Conservation (phyloP, 192 early-diverging fungal genomes). For the Coemansia interrupta region DNA sequence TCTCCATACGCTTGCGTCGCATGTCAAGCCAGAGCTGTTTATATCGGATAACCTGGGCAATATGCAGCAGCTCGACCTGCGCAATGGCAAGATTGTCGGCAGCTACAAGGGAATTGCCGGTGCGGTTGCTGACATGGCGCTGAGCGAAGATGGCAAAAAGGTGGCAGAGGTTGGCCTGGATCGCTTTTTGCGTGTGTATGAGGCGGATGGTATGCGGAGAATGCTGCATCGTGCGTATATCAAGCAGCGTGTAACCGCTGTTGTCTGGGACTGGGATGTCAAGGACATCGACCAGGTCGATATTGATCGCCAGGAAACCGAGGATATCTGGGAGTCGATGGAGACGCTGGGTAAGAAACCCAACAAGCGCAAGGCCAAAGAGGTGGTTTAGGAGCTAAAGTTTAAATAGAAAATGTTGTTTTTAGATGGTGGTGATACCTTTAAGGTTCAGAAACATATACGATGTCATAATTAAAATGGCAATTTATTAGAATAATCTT, state of each 20-base stretch:
- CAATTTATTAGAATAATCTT: no score
- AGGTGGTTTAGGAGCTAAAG: neutral
- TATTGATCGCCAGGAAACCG: conserved; percentile 57
- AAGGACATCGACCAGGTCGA: conserved; percentile 31
- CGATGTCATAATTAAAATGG: no score
- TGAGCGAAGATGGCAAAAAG: conserved; percentile 55
- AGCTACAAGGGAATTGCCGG: conserved; percentile 61
- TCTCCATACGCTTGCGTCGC: conserved; percentile 49
- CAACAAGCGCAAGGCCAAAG: conserved; percentile 17
- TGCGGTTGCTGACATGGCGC: conserved; percentile 43
- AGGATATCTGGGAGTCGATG: conserved; percentile 67
- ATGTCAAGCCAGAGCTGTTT: conserved; percentile 55
- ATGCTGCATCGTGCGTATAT: conserved; percentile 68
- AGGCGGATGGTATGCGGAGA: conserved; percentile 53
- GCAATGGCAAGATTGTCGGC: conserved; percentile 56
- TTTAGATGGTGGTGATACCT: no score
- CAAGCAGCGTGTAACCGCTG: conserved; percentile 66
- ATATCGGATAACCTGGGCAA: conserved; percentile 64
- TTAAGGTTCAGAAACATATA: neutral
- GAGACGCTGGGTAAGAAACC: conserved; percentile 1
- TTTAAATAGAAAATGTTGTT: neutral
- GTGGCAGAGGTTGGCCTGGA: conserved; percentile 71
- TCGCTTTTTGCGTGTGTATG: conserved; percentile 73
- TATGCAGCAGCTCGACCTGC: conserved; percentile 60
- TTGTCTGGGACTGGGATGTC: conserved; percentile 63